A percentile compares a stretch with the other conserved stretches of the same genome.
phyloP scores from a whole-genome alignment of 2,329 filamentous ascomycete species.

The Bimuria novae-zelandiae region DNA sequence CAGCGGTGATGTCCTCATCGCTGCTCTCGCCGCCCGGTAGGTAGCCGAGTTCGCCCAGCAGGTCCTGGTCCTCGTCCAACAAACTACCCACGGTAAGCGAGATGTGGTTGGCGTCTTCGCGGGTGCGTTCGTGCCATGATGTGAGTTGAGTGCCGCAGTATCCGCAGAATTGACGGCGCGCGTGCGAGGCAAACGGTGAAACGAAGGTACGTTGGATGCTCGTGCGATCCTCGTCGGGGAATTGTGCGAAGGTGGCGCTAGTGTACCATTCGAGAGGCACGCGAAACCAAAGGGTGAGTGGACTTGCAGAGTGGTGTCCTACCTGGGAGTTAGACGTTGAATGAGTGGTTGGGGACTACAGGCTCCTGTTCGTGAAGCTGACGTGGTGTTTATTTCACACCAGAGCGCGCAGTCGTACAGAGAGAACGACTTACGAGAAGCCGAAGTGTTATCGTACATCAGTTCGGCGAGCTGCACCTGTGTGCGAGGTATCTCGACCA shows the following conservation, averaged over 20 bases:
- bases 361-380: constrained; percentile 11
- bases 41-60: constrained; percentile 76
- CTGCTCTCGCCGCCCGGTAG: constrained; percentile 55
- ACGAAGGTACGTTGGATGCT: constrained; percentile 53
- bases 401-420: neutral
- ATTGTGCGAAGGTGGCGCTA: constrained; percentile 74
- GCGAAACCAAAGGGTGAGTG: constrained; percentile 79
- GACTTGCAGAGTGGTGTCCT: constrained; percentile 70
- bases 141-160: constrained; percentile 87
- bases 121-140: constrained; percentile 78
- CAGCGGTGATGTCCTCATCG: constrained; percentile 30
- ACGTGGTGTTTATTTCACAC: constrained; percentile 8
- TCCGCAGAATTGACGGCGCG: constrained; percentile 82
- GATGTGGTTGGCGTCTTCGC: constrained; percentile 75
- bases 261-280: constrained; percentile 82
- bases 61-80: constrained; percentile 68
- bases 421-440: constrained; percentile 68
- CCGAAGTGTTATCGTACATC: constrained; percentile 69
- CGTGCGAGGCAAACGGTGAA: constrained; percentile 53
- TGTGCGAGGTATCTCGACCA: constrained; percentile 69
- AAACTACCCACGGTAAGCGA: constrained; percentile 81
- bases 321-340: constrained; percentile 11
- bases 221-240: constrained; percentile 69
- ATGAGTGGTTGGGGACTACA: neutral
- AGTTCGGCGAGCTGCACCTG: constrained; percentile 65